These are phyloP conservation scores for Olyra latifolia DNA, from an alignment of 176 grass and related monocot species.

Conservation along the genomic window DNA sequence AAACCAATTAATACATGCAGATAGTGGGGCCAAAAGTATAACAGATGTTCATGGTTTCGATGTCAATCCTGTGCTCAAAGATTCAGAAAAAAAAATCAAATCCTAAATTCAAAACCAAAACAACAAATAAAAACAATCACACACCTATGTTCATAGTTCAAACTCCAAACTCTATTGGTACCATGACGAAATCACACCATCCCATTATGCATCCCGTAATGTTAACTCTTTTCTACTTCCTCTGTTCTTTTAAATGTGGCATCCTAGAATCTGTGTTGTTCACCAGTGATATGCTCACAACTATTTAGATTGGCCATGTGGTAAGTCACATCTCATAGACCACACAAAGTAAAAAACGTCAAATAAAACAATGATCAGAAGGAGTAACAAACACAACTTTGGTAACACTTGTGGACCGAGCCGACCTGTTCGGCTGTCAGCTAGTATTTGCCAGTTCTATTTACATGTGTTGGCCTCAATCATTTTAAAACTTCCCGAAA, in stretches of 20 bases:
- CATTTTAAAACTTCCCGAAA: background rate
- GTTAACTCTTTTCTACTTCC: background rate
- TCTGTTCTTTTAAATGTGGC: no score
- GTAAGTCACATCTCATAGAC: no score
- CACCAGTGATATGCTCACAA: no score
- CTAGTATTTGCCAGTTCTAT: background rate
- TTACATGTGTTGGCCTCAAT: background rate
- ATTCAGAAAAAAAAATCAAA: background rate
- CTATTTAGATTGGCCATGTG: no score
- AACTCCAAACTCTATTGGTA: background rate
- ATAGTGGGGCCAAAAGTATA: background rate
- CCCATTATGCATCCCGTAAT: background rate
- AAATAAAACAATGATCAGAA: no score
- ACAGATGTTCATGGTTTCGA: background rate
- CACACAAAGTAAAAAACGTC: no score
- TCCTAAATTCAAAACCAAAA: slow-evolving; percentile 2
- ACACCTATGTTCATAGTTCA: background rate
- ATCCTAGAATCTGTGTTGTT: no score
- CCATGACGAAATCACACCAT: background rate
- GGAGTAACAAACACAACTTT: background rate
- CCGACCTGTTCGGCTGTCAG: background rate
- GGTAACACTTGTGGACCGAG: background rate
- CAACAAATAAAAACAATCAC: slow-evolving; percentile 6
- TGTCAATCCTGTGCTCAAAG: background rate
- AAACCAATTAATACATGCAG: background rate